A percentile compares a stretch with the other conserved stretches of the same genome.
These are phyloP conservation scores for Sherardia arvensis DNA, from an alignment of 257 asterid genomes.

Conservation along the genomic window DNA sequence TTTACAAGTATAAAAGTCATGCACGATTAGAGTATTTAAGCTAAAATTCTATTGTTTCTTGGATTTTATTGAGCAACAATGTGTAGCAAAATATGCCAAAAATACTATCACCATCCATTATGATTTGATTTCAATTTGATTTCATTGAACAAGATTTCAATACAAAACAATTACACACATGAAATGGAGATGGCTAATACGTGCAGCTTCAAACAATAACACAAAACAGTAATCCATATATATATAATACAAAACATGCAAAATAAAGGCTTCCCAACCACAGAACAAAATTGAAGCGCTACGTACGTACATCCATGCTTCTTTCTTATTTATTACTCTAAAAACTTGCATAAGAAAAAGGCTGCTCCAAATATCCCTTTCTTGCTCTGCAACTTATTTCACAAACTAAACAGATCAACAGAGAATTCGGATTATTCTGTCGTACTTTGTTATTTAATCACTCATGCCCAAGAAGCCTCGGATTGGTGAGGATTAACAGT, in stretches of 20 bases:
- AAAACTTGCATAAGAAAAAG: not conserved
- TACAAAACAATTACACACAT: not conserved
- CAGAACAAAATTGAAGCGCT: not conserved
- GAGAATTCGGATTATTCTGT: not conserved
- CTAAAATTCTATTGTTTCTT: not conserved
- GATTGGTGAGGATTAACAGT: conserved; percentile 5
- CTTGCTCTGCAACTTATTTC: conserved; percentile 3
- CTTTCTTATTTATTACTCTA: conserved; percentile 8
- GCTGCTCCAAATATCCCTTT: not conserved
- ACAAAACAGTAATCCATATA: no score
- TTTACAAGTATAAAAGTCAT: no score
- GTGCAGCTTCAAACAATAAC: no score
- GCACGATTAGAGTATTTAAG: no score
- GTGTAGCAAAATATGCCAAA: not conserved
- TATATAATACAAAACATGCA: not conserved
- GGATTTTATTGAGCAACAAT: not conserved
- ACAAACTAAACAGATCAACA: not conserved
- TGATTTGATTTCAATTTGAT: no score
- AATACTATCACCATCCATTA: no score
- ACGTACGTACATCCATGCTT: not conserved
- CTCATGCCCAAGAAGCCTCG: conserved; percentile 15
- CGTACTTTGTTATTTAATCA: not conserved
- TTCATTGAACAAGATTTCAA: not conserved
- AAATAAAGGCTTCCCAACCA: conserved; percentile 5
- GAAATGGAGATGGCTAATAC: no score